A percentile compares a stretch with the other conserved stretches of the same genome.
Conservation (phyloP, 2,329 filamentous ascomycete species). For the Podosphaera xanthii region DNA sequence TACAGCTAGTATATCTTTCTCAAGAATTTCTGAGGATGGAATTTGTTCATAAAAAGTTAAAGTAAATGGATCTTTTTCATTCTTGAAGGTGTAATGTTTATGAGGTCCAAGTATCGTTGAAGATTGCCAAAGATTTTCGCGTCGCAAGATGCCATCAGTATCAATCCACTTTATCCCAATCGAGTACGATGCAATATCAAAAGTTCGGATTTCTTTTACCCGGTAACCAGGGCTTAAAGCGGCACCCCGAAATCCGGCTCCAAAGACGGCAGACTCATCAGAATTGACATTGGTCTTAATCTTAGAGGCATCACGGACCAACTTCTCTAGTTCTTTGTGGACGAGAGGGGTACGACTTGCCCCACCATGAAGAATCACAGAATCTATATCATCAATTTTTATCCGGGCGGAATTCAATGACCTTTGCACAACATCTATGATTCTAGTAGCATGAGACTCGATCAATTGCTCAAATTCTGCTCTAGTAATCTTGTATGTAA, state of each 20-base stretch:
- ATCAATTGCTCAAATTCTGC: constrained; percentile 63
- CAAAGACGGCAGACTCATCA: constrained; percentile 89
- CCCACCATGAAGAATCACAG: constrained; percentile 82
- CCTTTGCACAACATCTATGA: constrained; percentile 45
- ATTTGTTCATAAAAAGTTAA: constrained; percentile 61
- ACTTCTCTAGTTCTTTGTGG: constrained; percentile 62
- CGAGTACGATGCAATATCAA: constrained; percentile 54
- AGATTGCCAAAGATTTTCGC: constrained; percentile 65
- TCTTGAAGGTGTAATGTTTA: constrained; percentile 70
- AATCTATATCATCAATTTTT: constrained; percentile 54
- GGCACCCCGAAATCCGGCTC: constrained; percentile 82
- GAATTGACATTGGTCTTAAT: constrained; percentile 87
- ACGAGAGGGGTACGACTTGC: constrained; percentile 82
- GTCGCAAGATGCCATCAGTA: constrained; percentile 44
- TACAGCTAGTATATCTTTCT: constrained; percentile 41
- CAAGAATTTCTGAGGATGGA: constrained; percentile 23
- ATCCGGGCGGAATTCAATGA: constrained; percentile 55
- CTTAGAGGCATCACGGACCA: constrained; percentile 51
- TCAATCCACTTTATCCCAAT: constrained; percentile 53
- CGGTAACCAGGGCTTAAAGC: constrained; percentile 85
- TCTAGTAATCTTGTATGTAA: constrained; percentile 72
- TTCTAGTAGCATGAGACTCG: constrained; percentile 40
- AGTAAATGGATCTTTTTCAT: constrained; percentile 51
- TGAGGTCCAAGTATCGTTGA: constrained; percentile 51
- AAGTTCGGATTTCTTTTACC: constrained; percentile 82